Evolutionary conservation across 1,139 yeast genomes (phyloP), one percentile per base, ranked within the genome.

Genomic region (Pneumocystis murina): DNA sequence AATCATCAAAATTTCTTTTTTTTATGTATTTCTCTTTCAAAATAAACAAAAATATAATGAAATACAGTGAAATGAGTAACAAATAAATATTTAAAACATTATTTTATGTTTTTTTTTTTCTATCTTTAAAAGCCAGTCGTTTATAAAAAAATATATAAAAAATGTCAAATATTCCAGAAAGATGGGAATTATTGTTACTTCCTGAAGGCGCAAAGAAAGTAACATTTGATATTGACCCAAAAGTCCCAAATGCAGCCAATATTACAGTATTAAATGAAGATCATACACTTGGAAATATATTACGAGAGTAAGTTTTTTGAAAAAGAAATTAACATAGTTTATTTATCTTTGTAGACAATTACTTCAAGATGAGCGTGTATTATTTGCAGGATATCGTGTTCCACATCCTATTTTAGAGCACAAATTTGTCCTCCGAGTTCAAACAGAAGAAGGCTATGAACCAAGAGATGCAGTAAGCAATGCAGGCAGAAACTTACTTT

Each of bases 101-200:
- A 24, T 20, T 36, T 33, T 33, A 33, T 33, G 20, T 14, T 24
- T 28, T 35, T 43, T 61, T 38, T 28, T 14, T n/a, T n/a, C n/a
- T 57, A 55, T 33, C 16, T 12, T 30, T 43, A 35, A 14, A 20
- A 28, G 16, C 28, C 54, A 30, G 6, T 8, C 20, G 3, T 12
- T 17, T 17, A 61, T 16, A n/a, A 36, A 41, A 41, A 40, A n/a
- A 40, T 40, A 7, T 7, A 12, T 16, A 48, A 30, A 36, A 20
- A 62, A 68, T 59, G 63, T 92, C 92, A 97, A 92, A 92, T 78
- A 98, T 97, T 71, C 98, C 98, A 76, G 98, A 92, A 78, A 86
- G 98, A 81, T 92, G 91, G 74, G 98, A 92, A 79, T 82, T 92
- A 63, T 92, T 92, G 74, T 83, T 92, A 70, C 81, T 92, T 71